A percentile compares a stretch with the other conserved stretches of the same genome.
Evolutionary conservation across 2,329 filamentous ascomycete species (phyloP).

Genomic region (Plenodomus biglobosus): DNA sequence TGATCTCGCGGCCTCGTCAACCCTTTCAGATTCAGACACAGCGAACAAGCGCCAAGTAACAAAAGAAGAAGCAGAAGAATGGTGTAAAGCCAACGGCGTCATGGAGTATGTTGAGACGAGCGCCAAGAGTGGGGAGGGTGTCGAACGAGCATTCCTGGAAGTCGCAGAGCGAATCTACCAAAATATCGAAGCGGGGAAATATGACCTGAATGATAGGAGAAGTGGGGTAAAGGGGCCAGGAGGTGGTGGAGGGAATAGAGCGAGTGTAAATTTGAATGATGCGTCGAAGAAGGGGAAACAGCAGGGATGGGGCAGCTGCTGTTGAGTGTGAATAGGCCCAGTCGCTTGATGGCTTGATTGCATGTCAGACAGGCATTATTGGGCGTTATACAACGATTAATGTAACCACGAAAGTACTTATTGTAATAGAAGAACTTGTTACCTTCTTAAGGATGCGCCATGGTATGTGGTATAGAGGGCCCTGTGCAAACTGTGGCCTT

Average conservation of each 20-base stretch:
- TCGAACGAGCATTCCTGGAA: conserved; percentile 89
- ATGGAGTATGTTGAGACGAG: conserved; percentile 95
- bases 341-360: background rate
- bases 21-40: conserved; percentile 38
- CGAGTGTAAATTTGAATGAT: conserved; percentile 49
- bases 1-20: conserved; percentile 65
- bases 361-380: background rate
- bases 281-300: conserved; percentile 38
- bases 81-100: conserved; percentile 82
- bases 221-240: conserved; percentile 80
- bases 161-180: conserved; percentile 95
- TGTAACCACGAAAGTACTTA: background rate
- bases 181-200: conserved; percentile 93
- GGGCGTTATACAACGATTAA: background rate
- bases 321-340: conserved; percentile 14
- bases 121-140: conserved; percentile 91
- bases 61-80: conserved; percentile 79
- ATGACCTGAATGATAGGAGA: conserved; percentile 89
- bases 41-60: conserved; percentile 77
- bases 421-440: background rate
- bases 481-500: background rate
- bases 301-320: conserved; percentile 39
- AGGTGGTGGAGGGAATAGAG: conserved; percentile 48
- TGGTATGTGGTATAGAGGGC: background rate
- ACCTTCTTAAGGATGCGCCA: background rate